Conservation (phyloP, 176 grass and related monocot species). For the Carex cristatella region DNA sequence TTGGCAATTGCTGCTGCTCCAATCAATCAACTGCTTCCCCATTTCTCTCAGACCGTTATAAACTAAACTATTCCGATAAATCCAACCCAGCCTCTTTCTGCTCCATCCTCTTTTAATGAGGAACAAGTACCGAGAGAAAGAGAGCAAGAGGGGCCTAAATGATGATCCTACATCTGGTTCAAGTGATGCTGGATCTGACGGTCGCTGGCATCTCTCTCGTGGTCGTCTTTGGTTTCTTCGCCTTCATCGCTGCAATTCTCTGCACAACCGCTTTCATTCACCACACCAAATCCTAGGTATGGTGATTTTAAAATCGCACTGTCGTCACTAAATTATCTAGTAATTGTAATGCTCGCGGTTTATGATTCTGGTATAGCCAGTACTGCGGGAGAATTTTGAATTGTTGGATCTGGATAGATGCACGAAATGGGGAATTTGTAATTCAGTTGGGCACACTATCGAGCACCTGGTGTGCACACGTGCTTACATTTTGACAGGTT, state of each 20-base stretch:
- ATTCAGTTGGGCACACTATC: neutral
- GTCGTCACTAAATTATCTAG: neutral
- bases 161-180: slow-evolving; percentile 51
- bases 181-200: slow-evolving; percentile 64
- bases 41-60: slow-evolving; percentile 9
- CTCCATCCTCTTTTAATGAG: neutral
- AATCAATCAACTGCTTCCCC: slow-evolving; percentile 7
- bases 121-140: neutral
- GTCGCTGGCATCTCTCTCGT: slow-evolving; percentile 71
- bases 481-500: neutral
- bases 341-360: neutral
- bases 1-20: neutral
- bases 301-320: neutral
- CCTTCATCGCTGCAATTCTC: slow-evolving; percentile 61
- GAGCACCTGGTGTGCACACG: neutral
- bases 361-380: neutral
- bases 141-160: slow-evolving; percentile 21
- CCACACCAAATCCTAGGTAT: slow-evolving; percentile 43
- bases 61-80: neutral
- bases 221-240: slow-evolving; percentile 58
- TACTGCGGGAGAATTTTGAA: neutral
- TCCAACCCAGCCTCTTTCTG: neutral
- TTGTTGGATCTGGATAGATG: neutral
- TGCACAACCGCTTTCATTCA: slow-evolving; percentile 75
- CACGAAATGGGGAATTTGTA: neutral